Conservation (phyloP, 2,329 filamentous ascomycete species). For the Scopulariopsis brevicaulis region DNA sequence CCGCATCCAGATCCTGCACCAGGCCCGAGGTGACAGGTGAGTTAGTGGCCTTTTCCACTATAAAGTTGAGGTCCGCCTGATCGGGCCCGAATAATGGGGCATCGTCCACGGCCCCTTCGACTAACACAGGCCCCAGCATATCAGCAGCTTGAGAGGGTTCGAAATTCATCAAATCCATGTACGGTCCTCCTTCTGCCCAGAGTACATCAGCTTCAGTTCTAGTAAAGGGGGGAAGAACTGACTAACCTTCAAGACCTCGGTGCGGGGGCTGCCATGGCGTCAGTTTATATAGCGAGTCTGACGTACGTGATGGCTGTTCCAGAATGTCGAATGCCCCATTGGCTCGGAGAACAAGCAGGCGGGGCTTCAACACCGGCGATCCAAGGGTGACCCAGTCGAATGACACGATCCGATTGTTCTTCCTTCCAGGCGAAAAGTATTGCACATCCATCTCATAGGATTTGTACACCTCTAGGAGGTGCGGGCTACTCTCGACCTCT, state of each 20-base stretch:
- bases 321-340: constrained; percentile 52
- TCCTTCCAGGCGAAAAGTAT: constrained; percentile 37
- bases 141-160: constrained; percentile 39
- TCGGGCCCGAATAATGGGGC: constrained; percentile 45
- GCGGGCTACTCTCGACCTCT: constrained; percentile 11
- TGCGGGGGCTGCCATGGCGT: constrained; percentile 50
- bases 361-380: constrained; percentile 41
- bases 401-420: constrained; percentile 51
- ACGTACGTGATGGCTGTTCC: constrained; percentile 46
- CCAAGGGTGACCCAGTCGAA: constrained; percentile 56
- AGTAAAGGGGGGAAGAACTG: not conserved
- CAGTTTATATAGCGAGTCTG: constrained; percentile 47
- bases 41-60: constrained; percentile 27
- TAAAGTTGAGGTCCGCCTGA: constrained; percentile 27
- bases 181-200: constrained; percentile 1
- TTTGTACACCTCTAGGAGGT: constrained; percentile 46
- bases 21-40: constrained; percentile 18
- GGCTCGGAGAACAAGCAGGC: constrained; percentile 47
- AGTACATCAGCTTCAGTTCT: not conserved
- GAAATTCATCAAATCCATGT: constrained; percentile 38
- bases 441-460: constrained; percentile 52
- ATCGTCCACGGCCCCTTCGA: constrained; percentile 40
- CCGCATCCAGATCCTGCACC: constrained; percentile 24
- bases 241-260: constrained; percentile 40
- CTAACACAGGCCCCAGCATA: constrained; percentile 41